phyloP scores from a whole-genome alignment of 2,329 filamentous ascomycete genomes.

The Fonsecaea erecta region DNA sequence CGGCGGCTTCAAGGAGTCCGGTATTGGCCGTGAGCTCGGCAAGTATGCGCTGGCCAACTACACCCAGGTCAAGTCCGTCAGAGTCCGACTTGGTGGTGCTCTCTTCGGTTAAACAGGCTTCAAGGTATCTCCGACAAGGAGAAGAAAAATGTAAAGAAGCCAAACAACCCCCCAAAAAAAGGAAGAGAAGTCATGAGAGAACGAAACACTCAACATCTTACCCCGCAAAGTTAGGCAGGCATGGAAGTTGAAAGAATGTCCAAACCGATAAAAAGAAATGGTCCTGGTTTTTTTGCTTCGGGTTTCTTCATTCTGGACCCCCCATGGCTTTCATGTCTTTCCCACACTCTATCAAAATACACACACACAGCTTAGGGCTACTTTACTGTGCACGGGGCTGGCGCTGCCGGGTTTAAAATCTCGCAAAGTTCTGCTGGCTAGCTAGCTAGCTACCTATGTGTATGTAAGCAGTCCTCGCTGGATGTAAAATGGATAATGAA shows the following conservation, averaged over 20 bases:
- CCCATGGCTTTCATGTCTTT: too few relatives aligned
- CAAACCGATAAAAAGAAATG: neutral
- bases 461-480: conserved; percentile 3
- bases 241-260: neutral
- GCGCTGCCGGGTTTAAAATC: conserved; percentile 9
- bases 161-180: neutral
- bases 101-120: conserved; percentile 47
- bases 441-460: too few relatives aligned
- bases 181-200: conserved; percentile 1
- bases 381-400: conserved; percentile 4
- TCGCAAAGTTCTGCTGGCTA: neutral
- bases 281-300: neutral
- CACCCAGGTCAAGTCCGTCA: conserved; percentile 55
- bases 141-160: neutral
- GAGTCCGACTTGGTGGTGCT: conserved; percentile 51
- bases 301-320: neutral
- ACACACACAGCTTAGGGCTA: neutral
- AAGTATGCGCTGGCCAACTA: conserved; percentile 56
- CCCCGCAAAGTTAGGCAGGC: neutral
- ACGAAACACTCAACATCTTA: neutral
- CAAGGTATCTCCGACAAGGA: neutral
- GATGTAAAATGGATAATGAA: conserved; percentile 5
- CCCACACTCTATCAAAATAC: too few relatives aligned
- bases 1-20: conserved; percentile 52
- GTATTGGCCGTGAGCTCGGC: conserved; percentile 53